Percentiles rank a stretch among this genome's conserved stretches.
phyloP scores from a whole-genome alignment of 2,329 filamentous ascomycete genomes.

The Neofusicoccum sp. region DNA sequence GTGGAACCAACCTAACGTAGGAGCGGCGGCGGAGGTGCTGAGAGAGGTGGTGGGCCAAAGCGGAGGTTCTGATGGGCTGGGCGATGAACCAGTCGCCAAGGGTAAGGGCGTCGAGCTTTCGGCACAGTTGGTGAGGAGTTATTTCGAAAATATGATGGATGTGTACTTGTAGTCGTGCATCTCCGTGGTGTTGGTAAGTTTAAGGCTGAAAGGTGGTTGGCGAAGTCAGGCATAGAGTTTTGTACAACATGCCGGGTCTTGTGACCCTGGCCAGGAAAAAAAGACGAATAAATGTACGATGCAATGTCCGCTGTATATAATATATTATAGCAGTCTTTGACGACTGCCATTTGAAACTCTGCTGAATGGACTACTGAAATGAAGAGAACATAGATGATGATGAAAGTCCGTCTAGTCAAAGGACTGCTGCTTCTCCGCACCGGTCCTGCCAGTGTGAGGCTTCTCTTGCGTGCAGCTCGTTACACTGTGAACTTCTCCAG shows the following conservation, averaged over 20 bases:
- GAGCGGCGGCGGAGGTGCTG: neutral
- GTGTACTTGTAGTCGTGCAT: neutral
- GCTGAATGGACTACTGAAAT: too few species aligned
- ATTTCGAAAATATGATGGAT: slow-evolving; percentile 12
- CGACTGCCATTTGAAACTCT: too few species aligned
- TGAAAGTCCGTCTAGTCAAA: too few species aligned
- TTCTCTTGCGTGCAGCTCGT: too few species aligned
- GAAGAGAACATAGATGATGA: too few species aligned
- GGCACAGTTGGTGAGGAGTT: neutral
- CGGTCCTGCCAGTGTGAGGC: too few species aligned
- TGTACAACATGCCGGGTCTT: neutral
- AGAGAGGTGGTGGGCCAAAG: neutral
- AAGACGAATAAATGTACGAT: too few species aligned
- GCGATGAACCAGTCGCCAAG: neutral
- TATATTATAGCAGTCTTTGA: too few species aligned
- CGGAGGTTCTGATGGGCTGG: neutral
- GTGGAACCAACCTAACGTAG: slow-evolving; percentile 14
- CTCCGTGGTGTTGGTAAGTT: neutral
- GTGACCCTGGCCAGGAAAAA: too few species aligned
- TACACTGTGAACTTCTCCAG: too few species aligned
- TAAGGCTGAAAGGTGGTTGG: neutral
- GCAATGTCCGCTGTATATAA: too few species aligned
- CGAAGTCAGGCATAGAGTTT: neutral
- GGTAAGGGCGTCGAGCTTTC: neutral
- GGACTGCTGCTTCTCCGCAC: too few species aligned